Percentiles rank a stretch among this genome's conserved stretches.
Conservation (phyloP, 495 filamentous ascomycete genomes). For the Bryoglossum gracile region DNA sequence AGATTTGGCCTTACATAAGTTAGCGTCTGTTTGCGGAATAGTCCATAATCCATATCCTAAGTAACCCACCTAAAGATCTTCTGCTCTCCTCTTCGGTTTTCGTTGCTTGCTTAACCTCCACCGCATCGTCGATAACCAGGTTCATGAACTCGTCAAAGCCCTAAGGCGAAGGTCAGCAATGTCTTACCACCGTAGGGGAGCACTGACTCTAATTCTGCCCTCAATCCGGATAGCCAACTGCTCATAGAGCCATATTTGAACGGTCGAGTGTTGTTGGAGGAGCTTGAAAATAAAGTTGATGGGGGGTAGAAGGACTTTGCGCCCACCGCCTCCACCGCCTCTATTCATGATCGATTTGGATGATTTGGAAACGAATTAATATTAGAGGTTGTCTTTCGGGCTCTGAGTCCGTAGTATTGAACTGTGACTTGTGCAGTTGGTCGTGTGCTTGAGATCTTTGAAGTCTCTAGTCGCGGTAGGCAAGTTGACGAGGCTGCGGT, state of each 20-base stretch:
- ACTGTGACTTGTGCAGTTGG: background rate
- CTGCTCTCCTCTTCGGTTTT: slow-evolving; percentile 76
- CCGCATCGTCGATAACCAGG: slow-evolving; percentile 88
- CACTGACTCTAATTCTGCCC: slow-evolving; percentile 80
- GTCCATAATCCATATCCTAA: background rate
- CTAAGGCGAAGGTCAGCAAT: slow-evolving; percentile 35
- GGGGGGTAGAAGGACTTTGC: slow-evolving; percentile 88
- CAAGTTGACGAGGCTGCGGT: background rate
- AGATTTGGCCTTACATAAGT: slow-evolving; percentile 69
- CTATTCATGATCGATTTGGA: slow-evolving; percentile 55
- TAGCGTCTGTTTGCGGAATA: slow-evolving; percentile 21
- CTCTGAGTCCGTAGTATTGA: background rate
- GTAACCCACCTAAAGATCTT: slow-evolving; percentile 64
- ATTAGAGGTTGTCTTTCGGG: background rate
- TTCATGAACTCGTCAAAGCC: slow-evolving; percentile 99
- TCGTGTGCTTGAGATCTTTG: background rate
- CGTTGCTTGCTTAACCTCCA: slow-evolving; percentile 80
- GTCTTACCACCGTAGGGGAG: background rate
- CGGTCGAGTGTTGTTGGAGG: slow-evolving; percentile 77
- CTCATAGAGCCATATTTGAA: slow-evolving; percentile 95
- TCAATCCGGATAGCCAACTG: slow-evolving; percentile 89
- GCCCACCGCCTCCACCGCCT: slow-evolving; percentile 68
- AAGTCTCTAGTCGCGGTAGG: background rate
- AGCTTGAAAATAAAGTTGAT: slow-evolving; percentile 99
- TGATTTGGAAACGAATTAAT: background rate